Conservation (phyloP, 805 yeast species). For the Saturnispora kantuleensis region DNA sequence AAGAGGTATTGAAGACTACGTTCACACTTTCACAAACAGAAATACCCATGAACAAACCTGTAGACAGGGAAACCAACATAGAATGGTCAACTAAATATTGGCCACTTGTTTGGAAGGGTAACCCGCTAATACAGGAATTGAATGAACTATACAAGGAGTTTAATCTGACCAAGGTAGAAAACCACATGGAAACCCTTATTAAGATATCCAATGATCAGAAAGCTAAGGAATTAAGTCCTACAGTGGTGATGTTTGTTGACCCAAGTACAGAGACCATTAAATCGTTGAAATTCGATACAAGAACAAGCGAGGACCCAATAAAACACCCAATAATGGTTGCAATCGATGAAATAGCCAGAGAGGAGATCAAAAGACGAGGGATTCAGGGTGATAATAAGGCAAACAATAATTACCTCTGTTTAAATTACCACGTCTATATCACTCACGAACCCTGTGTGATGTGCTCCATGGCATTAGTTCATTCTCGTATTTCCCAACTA, state of each 20-base stretch:
- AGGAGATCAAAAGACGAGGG: conserved; percentile 36
- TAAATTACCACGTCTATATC: conserved; percentile 67
- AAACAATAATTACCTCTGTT: conserved; percentile 52
- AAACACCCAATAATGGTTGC: conserved; percentile 72
- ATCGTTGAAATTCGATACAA: conserved; percentile 31
- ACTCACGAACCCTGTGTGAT: conserved; percentile 95
- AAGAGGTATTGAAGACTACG: neutral
- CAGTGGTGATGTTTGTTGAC: conserved; percentile 56
- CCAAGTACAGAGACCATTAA: conserved; percentile 36
- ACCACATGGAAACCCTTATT: conserved; percentile 24
- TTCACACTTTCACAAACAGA: conserved; percentile 14
- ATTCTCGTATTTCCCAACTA: conserved; percentile 69
- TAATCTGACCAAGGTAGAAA: conserved; percentile 35
- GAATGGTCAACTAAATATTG: conserved; percentile 64
- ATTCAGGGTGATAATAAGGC: conserved; percentile 6
- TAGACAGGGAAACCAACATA: conserved; percentile 52
- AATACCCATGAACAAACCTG: conserved; percentile 59
- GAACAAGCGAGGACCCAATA: conserved; percentile 40
- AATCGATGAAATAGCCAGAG: conserved; percentile 50
- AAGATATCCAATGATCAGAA: conserved; percentile 3
- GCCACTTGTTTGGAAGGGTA: conserved; percentile 95
- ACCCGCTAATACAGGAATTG: conserved; percentile 64
- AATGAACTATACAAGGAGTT: conserved; percentile 33
- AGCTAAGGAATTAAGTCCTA: conserved; percentile 27
- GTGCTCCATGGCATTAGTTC: conserved; percentile 95